Evolutionary conservation across 305 asterid genomes (phyloP), one percentile per base, ranked within the genome.

Genomic region (Salvia sclarea): DNA sequence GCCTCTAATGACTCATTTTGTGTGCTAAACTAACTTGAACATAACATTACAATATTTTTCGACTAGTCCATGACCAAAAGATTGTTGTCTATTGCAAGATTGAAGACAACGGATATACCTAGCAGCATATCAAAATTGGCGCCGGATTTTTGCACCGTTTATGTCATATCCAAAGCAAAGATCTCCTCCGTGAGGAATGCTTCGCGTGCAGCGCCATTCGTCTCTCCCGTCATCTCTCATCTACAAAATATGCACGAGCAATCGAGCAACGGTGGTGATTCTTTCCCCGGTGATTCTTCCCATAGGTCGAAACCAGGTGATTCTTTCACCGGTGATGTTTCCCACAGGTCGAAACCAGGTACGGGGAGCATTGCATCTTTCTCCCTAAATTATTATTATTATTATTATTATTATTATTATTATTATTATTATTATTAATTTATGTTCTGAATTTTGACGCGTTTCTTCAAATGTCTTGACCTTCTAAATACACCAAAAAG

Each of bases 141-240:
- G 49, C 99, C 99, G 0, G 99, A 94, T 61, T 94, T 91, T 75
- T 86, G 96, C 70, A 86, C 96, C 0, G 90, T 89, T 67, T 89
- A 87, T 60, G 96, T 91, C 11, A 94, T 94, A 73, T 91, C 99
- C 6, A 94, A 87, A 35, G 33, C 82, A 13, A 81, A 81, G 82
- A 81, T 81, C 11, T 75, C 80, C n/a, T 75, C 82, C 0, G 90
- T 91, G 53, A 82, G 79, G 76, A 91, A 94, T 72, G 91, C 96
- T 61, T 78, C 89, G 28, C 95, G 97, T 8, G 58, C 40, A n/a
- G 93, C 95, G 0, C 96, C 96, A 3, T 86, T 84, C 55, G 45
- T 71, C 3, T 94, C 97, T 6, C 96, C 99, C n/a, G 88, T 94
- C 43, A 62, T 40, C 41, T 38, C 75, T 16, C 88, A 86, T 68